These are phyloP conservation scores for Arthrinium puccinioides DNA, from an alignment of 2,329 filamentous ascomycete species.

Conservation along the genomic window DNA sequence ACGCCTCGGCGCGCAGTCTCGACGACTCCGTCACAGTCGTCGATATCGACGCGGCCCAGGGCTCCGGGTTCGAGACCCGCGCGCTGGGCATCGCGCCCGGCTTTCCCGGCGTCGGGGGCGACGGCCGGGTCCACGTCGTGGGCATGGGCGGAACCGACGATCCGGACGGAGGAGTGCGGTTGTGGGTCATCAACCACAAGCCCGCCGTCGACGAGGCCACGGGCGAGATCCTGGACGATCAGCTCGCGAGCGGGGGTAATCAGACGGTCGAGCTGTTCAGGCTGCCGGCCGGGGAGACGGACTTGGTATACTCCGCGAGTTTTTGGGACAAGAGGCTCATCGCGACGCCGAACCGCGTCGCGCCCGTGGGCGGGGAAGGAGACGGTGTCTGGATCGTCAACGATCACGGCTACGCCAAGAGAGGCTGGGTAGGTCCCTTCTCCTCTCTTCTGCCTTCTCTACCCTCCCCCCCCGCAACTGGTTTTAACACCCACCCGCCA, in stretches of 20 bases:
- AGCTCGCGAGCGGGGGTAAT: constrained; percentile 9
- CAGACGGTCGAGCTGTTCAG: constrained; percentile 13
- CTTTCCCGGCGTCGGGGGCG: constrained; percentile 21
- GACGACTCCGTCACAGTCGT: constrained; percentile 23
- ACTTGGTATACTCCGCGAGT: constrained; percentile 16
- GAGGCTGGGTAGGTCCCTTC: constrained; percentile 9
- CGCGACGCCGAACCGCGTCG: constrained; percentile 17
- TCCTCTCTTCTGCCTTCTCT: neutral
- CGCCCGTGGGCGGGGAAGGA: constrained; percentile 9
- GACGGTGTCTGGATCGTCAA: constrained; percentile 18
- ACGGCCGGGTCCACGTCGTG: constrained; percentile 20
- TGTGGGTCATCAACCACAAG: constrained; percentile 17
- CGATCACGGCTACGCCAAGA: constrained; percentile 13
- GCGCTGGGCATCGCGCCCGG: constrained; percentile 15
- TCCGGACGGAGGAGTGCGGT: constrained; percentile 9
- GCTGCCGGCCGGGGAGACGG: constrained; percentile 2
- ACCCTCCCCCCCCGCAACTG: neutral
- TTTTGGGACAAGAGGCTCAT: constrained; percentile 12
- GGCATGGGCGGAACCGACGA: constrained; percentile 23
- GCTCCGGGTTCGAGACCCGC: constrained; percentile 12
- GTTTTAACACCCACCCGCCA: neutral
- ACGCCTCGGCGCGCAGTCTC: constrained; percentile 19
- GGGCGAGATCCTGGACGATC: constrained; percentile 9
- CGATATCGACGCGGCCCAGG: constrained; percentile 22
- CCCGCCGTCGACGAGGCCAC: constrained; percentile 16